These are phyloP conservation scores for Euphrasia arctica DNA, from an alignment of 305 asterid species.

Conservation along the genomic window DNA sequence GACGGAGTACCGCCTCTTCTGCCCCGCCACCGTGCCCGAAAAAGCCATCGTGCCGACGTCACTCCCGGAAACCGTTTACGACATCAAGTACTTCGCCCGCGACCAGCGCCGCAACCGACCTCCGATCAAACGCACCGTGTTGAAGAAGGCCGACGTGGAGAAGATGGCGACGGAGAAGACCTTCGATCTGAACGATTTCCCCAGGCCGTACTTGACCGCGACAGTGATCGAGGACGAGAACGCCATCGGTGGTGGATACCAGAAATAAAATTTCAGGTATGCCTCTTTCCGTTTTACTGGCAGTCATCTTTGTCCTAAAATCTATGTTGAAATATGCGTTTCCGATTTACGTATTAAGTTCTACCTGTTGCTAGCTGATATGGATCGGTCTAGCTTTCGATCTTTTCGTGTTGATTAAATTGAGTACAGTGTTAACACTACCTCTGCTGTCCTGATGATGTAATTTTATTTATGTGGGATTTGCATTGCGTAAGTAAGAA, in stretches of 20 bases:
- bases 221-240: conserved; percentile 58
- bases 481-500: conserved; percentile 2
- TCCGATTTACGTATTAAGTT: neutral
- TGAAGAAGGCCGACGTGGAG: conserved; percentile 80
- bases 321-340: neutral
- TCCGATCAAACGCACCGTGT: conserved; percentile 65
- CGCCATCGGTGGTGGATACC: conserved; percentile 85
- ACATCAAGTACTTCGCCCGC: conserved; percentile 84
- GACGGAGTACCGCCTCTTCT: conserved; percentile 76
- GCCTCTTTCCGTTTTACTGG: neutral
- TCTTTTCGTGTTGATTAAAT: conserved; percentile 8
- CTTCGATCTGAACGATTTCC: conserved; percentile 51
- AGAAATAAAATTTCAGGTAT: conserved; percentile 46
- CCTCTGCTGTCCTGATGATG: neutral
- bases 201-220: conserved; percentile 67
- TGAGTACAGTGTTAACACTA: conserved; percentile 1
- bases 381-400: conserved; percentile 8
- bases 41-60: conserved; percentile 76
- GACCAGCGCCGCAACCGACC: conserved; percentile 95
- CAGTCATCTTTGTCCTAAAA: neutral
- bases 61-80: conserved; percentile 83
- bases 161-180: conserved; percentile 67
- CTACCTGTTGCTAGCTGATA: conserved; percentile 12
- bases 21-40: conserved; percentile 72
- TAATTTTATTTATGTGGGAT: neutral